Evolutionary conservation across 257 asterid genomes (phyloP), one percentile per base, ranked within the genome.

Genomic region (Solanum acaule): DNA sequence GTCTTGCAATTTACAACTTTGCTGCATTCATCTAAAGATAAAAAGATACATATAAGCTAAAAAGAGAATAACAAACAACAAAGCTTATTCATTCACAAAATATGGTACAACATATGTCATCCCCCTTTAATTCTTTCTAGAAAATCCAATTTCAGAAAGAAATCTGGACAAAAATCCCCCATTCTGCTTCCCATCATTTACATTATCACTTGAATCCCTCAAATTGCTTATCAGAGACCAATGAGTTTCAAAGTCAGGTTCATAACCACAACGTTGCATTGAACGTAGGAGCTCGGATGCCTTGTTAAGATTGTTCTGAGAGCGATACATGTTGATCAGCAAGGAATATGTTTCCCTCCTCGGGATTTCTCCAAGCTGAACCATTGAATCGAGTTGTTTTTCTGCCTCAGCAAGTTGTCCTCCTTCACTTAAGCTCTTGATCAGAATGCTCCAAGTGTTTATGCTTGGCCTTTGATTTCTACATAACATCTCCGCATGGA

Each of bases 221-320:
- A 96, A 88, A 70, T 94, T 93, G 88, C 97, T 94, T 63, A 97
- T 92, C 2, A 96, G 73, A 76, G 99, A 93, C 99, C 99, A 97
- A 67, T 97, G 99, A 34, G 98, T 92, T 84, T 94, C 95, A 7
- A 97, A 97, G 68, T 96, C 98, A 8, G 98, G 98, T 61, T 86
- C 95, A 70, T 93, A 90, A 1, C 99, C 99, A 85, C 84, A 89
- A 91, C 91, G 87, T 90, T 97, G 98, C 99, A 97, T 97, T 35
- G 88, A 83, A 52, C 87, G 90, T 90, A 97, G 72, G 18, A 95
- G 86, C 75, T 92, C 91, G 8, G 96, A 93, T 2, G 94, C 93
- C 91, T 94, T 95, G 44, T 85, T 79, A 16, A 87, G 35, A 86
- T 94, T 93, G 35, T 92, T 95, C 29, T 78, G 92, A 6, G 89